Evolutionary conservation across 31 red algal genomes (phyloP).

Genomic region (Bonnemaisonia californica): DNA sequence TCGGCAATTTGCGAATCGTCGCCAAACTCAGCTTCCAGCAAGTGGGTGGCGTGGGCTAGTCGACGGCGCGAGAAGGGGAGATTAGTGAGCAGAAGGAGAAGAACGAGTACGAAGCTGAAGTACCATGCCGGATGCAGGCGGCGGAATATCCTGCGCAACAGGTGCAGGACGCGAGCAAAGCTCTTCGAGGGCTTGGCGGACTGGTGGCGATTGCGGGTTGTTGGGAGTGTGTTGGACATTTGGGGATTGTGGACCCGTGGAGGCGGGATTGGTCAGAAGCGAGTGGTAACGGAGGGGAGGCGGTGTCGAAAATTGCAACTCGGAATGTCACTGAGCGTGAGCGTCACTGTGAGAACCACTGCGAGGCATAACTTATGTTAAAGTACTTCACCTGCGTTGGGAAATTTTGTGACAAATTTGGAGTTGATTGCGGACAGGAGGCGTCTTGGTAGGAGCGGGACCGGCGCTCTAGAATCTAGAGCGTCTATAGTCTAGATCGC

Average conservation of each 20-base stretch:
- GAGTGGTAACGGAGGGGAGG: neutral
- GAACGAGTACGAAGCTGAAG: neutral
- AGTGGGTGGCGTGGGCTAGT: neutral
- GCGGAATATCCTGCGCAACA: neutral
- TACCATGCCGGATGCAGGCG: neutral
- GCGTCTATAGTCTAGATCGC: too few species aligned
- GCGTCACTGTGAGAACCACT: too few species aligned
- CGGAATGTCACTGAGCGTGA: too few species aligned
- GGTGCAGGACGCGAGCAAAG: neutral
- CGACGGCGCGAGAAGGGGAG: neutral
- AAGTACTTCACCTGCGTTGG: too few species aligned
- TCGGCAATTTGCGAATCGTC: neutral
- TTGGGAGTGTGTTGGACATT: neutral
- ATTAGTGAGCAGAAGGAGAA: neutral
- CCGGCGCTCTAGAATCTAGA: too few species aligned
- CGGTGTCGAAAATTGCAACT: too few species aligned
- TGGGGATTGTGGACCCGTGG: neutral
- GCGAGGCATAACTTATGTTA: too few species aligned
- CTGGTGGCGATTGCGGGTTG: neutral
- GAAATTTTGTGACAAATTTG: too few species aligned
- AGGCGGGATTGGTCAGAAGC: too few species aligned
- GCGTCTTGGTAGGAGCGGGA: too few species aligned
- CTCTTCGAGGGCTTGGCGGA: neutral
- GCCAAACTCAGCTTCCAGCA: neutral
- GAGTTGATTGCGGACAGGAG: too few species aligned